Evolutionary conservation across 257 asterid genomes (phyloP), one percentile per base, ranked within the genome.

Genomic region (Buddleja alternifolia): DNA sequence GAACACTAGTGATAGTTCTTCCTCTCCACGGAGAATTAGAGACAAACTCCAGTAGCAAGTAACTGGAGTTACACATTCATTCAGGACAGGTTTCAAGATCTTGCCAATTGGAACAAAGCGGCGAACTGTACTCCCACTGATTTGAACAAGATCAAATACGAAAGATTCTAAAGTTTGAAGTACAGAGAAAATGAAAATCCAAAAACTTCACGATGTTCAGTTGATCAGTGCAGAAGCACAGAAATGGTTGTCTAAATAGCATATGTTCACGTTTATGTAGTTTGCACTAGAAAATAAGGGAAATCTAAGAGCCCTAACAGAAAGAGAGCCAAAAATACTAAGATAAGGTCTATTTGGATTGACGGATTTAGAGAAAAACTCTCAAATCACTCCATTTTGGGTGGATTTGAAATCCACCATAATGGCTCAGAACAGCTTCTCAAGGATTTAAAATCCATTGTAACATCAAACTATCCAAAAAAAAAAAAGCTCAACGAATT

Each of bases 11-110:
- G 84, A 59, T 53, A 93, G 89, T 64, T 93, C 85, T 41, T 87
- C 90, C 75, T 88, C 94, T 32, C 84, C 95, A 41, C 78, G 84
- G 52, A 86, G 46, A 69, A 86, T 83, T 63, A 93, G 82, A 58
- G 94, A 83, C 34, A 93, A 84, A 71, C 88, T 87, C 98, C 98
- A 93, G 80, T 85, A 90, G 87, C 97, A 93, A 76, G 98, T 88
- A 55, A 90, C 89, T n/a, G 98, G 98, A 24, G 96, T 93, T 80
- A 93, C 88, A 54, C 96, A 90, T 86, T 90, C 98, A 75, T 79
- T 84, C 77, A 90, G 66, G 62, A 93, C 94, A n/a, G 98, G 91
- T 74, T 88, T 86, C 85, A 88, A 70, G 63, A 90, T 80, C 83
- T 86, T 87, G 82, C 83, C 82, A 53, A 80, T 70, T 4, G 94